phyloP scores from a whole-genome alignment of 768 basidiomycete genomes.

The Trametes meyenii region DNA sequence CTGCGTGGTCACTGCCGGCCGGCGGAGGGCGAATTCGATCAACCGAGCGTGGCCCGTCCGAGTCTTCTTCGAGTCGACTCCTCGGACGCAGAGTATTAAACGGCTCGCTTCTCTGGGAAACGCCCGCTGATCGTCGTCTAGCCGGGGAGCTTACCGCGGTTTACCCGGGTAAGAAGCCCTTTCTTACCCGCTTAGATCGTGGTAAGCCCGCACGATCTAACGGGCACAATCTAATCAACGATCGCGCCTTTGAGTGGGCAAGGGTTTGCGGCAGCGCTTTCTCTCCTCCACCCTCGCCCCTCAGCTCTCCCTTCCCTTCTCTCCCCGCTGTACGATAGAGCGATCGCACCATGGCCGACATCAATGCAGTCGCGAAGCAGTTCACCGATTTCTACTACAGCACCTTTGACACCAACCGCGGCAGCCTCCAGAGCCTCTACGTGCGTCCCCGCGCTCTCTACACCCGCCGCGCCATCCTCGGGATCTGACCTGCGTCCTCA shows the following conservation, averaged over 20 bases:
- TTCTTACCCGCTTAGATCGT: constrained; percentile 19
- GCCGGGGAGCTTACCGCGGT: neutral
- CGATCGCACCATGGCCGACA: constrained; percentile 62
- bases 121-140: neutral
- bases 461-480: neutral
- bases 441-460: constrained; percentile 53
- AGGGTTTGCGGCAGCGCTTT: constrained; percentile 5
- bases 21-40: constrained; percentile 15
- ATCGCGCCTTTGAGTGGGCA: constrained; percentile 21
- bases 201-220: constrained; percentile 1
- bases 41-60: constrained; percentile 4
- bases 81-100: neutral
- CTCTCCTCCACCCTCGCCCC: constrained; percentile 24
- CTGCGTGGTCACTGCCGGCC: constrained; percentile 12
- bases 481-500: constrained; percentile 6
- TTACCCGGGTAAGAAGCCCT: neutral
- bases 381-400: constrained; percentile 84
- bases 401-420: constrained; percentile 70
- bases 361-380: constrained; percentile 73
- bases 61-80: neutral
- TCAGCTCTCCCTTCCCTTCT: constrained; percentile 17
- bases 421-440: constrained; percentile 65
- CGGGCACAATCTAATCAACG: constrained; percentile 23
- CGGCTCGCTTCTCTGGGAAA: neutral
- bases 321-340: constrained; percentile 19